Base-by-base conservation (phyloP, 176 grass and related monocot genomes). In the Pharus latifolius region DNA sequence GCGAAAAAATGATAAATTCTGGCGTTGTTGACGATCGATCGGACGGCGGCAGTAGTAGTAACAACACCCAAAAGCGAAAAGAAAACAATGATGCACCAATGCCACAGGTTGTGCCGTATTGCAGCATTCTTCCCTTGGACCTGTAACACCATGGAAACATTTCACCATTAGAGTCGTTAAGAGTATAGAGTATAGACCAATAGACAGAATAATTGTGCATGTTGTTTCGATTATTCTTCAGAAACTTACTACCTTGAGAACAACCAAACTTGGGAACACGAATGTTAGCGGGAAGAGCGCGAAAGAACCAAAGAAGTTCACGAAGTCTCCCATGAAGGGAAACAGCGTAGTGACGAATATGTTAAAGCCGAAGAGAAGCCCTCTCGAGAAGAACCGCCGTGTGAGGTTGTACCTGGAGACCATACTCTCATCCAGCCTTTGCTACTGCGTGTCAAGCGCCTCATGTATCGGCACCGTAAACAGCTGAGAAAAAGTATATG, bases 271-370 rank as follows among this genome's bases (percentile, higher is more conserved):
- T 22, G 92, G 88, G 82, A 96, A 96, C 4, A 83, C 54, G 77
- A 96, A 96, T 25, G 92, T 96, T 12, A 91, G 84, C 3, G 92
- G 88, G 63, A 91, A 88, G 58, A 96, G 84, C 17, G 88, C 78
- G 81, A 96, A 96, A 9, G 84, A 91, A 35, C 92, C 88, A 32
- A 96, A 74, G 49, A 96, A 84, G 82, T 91, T 96, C 37, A 96
- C 91, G 46, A 96, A 88, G 78, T 96, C 88, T 17, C 92, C 92
- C 88, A 96, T 96, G 82, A 96, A 96, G 0, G 92, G 92, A 74
- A 96, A 91, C 35, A 91, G 54, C 44, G 88, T 84, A 10, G 84
- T 80, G 55, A 96, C 67, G 63, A 96, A 71, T 48, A 83, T 38
- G 92, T 96, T 96, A 38, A 75, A 34, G 29, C 71, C 88, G 38